Evolutionary conservation across 1,284 basidiomycete species (phyloP).

Genomic region (Takashimella koratensis): DNA sequence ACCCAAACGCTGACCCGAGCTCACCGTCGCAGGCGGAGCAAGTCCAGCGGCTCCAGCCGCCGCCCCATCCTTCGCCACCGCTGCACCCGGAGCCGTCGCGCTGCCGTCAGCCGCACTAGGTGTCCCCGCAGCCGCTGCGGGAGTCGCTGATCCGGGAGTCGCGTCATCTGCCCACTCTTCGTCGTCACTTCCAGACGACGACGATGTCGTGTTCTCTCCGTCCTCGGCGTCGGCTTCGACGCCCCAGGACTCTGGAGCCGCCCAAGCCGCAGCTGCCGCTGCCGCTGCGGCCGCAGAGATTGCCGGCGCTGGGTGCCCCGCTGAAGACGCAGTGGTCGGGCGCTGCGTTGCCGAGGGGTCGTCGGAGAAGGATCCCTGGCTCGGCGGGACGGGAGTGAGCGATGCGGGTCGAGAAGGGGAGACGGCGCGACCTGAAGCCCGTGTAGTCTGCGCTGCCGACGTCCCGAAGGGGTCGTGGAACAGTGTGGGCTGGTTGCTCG

Average conservation of each 20-base stretch:
- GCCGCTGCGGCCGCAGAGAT: conserved; percentile 11
- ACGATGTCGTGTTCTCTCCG: not conserved
- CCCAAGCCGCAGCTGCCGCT: conserved; percentile 47
- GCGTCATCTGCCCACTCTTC: not conserved
- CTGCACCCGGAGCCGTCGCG: too few relatives aligned
- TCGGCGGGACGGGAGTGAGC: not conserved
- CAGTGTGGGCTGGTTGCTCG: conserved; percentile 18
- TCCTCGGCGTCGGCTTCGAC: conserved; percentile 50
- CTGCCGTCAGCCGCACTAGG: not conserved
- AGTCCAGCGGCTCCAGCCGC: not conserved
- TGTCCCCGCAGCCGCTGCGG: not conserved
- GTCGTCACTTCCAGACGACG: not conserved
- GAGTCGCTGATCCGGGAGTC: not conserved
- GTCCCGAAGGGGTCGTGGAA: conserved; percentile 44
- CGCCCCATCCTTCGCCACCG: not conserved
- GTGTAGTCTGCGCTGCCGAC: not conserved
- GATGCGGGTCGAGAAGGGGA: not conserved
- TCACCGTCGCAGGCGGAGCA: not conserved
- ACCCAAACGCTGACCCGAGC: not conserved
- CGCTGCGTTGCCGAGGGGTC: not conserved
- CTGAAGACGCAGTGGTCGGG: not conserved
- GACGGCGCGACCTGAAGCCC: not conserved
- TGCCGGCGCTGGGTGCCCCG: not conserved
- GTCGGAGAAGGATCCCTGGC: not conserved
- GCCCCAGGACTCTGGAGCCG: conserved; percentile 55